Conservation (phyloP, 2,329 filamentous ascomycete genomes). For the Lasiodiplodia sp. region DNA sequence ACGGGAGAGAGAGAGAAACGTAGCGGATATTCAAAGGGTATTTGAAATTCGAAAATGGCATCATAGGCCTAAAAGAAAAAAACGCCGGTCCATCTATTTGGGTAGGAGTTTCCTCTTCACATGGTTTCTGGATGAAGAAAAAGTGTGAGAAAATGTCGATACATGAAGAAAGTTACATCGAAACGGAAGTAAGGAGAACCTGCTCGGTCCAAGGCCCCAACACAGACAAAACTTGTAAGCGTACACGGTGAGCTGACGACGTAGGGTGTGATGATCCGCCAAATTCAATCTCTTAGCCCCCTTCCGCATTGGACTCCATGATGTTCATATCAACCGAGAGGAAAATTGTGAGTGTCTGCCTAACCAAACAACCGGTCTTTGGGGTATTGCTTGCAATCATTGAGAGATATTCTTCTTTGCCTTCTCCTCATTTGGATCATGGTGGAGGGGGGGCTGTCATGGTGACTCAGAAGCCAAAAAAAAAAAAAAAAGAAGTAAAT, state of each 20-base stretch:
- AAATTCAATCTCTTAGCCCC: constrained; percentile 11
- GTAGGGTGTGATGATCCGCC: constrained; percentile 2
- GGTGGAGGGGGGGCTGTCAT: constrained; percentile 20
- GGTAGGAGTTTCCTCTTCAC: constrained; percentile 2
- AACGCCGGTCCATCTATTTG: constrained; percentile 24
- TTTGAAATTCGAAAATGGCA: constrained; percentile 17
- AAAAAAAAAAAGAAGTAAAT: neutral
- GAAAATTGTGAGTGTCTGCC: constrained; percentile 19
- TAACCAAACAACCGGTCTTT: constrained; percentile 25
- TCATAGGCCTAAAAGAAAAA: neutral
- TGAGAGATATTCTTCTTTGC: constrained; percentile 26
- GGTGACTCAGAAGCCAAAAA: constrained; percentile 13
- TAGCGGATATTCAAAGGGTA: neutral
- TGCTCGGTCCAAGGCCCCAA: neutral
- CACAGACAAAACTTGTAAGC: constrained; percentile 1
- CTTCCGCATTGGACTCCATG: constrained; percentile 13
- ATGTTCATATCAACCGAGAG: constrained; percentile 15
- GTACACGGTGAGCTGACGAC: constrained; percentile 12
- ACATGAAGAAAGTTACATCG: constrained; percentile 13
- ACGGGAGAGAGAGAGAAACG: neutral
- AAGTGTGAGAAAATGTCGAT: constrained; percentile 1
- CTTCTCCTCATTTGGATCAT: constrained; percentile 17
- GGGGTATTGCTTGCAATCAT: constrained; percentile 26
- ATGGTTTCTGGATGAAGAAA: neutral
- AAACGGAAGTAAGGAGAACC: neutral